Evolutionary conservation across 1,284 basidiomycete species (phyloP).

Genomic region (Gymnopus androsaceus): DNA sequence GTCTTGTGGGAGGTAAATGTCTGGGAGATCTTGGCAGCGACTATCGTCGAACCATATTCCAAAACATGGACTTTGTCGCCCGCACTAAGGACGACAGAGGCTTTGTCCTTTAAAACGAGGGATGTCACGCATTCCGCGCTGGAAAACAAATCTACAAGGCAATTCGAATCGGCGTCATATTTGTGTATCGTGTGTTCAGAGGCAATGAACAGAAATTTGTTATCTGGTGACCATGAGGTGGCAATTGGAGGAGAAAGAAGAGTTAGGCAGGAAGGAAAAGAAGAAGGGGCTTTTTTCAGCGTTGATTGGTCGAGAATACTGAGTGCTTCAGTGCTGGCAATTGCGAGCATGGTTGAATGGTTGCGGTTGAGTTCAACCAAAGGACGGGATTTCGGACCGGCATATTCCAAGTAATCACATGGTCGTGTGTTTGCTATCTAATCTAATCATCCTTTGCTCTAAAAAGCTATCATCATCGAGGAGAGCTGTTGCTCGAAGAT

Average conservation of each 20-base stretch:
- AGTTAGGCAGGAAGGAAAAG: conserved; percentile 37
- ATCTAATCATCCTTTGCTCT: conserved; percentile 2
- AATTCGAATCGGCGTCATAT: conserved; percentile 51
- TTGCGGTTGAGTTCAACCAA: conserved; percentile 7
- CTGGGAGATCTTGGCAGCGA: conserved; percentile 52
- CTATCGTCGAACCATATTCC: conserved; percentile 51
- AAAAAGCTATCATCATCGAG: no score
- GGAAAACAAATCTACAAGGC: conserved; percentile 42
- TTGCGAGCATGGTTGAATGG: conserved; percentile 45
- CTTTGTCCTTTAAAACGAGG: conserved; percentile 48
- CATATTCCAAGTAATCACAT: background rate
- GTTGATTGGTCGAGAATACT: conserved; percentile 46
- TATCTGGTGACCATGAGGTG: conserved; percentile 58
- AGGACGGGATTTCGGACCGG: background rate
- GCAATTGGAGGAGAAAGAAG: conserved; percentile 43
- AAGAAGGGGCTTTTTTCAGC: conserved; percentile 47
- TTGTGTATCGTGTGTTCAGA: conserved; percentile 46
- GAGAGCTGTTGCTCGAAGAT: no score
- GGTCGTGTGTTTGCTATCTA: background rate
- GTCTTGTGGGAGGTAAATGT: conserved; percentile 65
- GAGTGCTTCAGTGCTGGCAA: conserved; percentile 44
- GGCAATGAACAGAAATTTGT: conserved; percentile 53
- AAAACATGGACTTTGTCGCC: conserved; percentile 62
- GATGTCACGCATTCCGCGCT: conserved; percentile 38
- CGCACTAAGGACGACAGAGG: conserved; percentile 48